Evolutionary conservation across 768 basidiomycete genomes (phyloP).

Genomic region (Boletus barrowsii): DNA sequence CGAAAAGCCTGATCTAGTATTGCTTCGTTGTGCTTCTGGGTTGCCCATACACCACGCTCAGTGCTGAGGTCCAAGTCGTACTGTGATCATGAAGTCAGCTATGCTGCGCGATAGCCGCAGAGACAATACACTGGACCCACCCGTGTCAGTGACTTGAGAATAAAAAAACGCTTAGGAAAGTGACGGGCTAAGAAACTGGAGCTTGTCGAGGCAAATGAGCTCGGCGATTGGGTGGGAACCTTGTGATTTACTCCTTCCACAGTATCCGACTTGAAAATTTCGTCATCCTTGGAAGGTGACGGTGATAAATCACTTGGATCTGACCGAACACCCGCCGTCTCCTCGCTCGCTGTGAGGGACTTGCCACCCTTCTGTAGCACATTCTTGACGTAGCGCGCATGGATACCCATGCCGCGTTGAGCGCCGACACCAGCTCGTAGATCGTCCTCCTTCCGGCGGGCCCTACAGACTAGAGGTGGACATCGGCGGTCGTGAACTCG

Average conservation of each 20-base stretch:
- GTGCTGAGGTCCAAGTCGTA: constrained; percentile 78
- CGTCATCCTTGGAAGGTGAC: constrained; percentile 42
- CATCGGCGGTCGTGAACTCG: constrained; percentile 71
- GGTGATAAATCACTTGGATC: constrained; percentile 14
- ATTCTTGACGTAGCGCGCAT: constrained; percentile 76
- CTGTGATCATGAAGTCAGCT: constrained; percentile 36
- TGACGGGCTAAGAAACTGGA: constrained; percentile 73
- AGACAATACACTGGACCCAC: constrained; percentile 38
- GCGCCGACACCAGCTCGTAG: constrained; percentile 86
- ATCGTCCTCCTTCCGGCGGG: constrained; percentile 80
- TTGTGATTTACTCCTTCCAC: not conserved
- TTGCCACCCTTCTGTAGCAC: constrained; percentile 40
- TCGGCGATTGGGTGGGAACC: constrained; percentile 42
- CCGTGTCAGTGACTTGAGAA: constrained; percentile 83
- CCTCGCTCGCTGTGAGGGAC: constrained; percentile 6
- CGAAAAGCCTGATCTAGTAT: constrained; percentile 90
- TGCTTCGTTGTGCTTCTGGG: constrained; percentile 89
- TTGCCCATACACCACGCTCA: constrained; percentile 81
- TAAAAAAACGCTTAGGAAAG: constrained; percentile 90
- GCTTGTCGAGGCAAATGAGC: constrained; percentile 75
- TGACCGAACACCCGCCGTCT: not conserved
- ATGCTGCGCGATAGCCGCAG: not conserved
- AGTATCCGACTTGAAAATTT: constrained; percentile 6
- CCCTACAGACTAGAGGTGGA: constrained; percentile 78
- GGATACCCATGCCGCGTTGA: constrained; percentile 84